phyloP scores from a whole-genome alignment of 768 basidiomycete genomes.

The Phylloporus rhodoxanthus region DNA sequence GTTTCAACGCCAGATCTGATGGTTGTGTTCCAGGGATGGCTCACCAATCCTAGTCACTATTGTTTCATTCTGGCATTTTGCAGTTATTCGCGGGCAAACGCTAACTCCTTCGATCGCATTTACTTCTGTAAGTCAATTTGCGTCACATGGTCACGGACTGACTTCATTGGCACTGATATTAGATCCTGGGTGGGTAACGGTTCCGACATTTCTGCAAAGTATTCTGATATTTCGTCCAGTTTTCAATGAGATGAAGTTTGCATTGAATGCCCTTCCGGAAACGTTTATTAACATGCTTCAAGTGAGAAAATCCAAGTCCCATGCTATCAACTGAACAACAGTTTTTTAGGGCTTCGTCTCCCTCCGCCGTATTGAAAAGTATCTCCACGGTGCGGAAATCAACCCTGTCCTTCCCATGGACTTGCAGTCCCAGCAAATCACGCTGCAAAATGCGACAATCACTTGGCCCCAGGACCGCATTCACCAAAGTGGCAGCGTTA shows the following conservation, averaged over 20 bases:
- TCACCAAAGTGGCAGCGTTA: slow-evolving; percentile 36
- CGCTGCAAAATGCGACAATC: slow-evolving; percentile 78
- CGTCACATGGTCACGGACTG: background rate
- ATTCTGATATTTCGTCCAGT: slow-evolving; percentile 37
- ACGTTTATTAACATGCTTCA: slow-evolving; percentile 89
- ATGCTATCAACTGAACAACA: background rate
- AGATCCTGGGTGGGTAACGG: slow-evolving; percentile 38
- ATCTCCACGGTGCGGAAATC: slow-evolving; percentile 72
- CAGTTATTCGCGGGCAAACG: slow-evolving; percentile 60
- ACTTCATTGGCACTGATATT: background rate
- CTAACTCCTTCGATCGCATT: slow-evolving; percentile 85
- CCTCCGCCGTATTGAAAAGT: slow-evolving; percentile 86
- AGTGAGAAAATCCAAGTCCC: slow-evolving; percentile 28
- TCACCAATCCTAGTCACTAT: slow-evolving; percentile 56
- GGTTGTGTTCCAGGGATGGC: slow-evolving; percentile 29
- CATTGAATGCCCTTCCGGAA: slow-evolving; percentile 82
- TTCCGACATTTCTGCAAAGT: background rate
- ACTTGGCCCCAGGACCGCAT: slow-evolving; percentile 84
- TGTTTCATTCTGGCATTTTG: slow-evolving; percentile 64
- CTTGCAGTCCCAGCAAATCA: slow-evolving; percentile 54
- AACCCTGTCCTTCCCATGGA: slow-evolving; percentile 51
- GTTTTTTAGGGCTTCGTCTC: slow-evolving; percentile 64
- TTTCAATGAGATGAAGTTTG: slow-evolving; percentile 84
- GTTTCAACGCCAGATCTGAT: background rate
- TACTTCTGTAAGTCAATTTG: slow-evolving; percentile 45